These are phyloP conservation scores for Rosa lucieae DNA, from an alignment of 306 rosid genomes.

Conservation along the genomic window DNA sequence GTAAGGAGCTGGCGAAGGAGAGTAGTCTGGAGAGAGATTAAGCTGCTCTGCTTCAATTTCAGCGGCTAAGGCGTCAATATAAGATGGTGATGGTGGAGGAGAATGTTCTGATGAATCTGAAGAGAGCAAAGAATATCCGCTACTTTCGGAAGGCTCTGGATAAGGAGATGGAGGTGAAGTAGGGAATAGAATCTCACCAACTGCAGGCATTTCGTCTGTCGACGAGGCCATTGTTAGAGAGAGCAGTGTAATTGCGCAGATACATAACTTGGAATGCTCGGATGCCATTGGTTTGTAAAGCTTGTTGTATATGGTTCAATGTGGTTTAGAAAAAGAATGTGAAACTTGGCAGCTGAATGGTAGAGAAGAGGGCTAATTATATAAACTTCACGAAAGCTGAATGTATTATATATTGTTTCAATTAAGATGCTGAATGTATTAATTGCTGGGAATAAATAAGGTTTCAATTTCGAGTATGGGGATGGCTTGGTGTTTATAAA, in stretches of 20 bases:
- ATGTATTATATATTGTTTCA: neutral
- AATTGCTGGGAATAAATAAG: neutral
- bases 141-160: neutral
- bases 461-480: neutral
- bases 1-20: conserved; percentile 12
- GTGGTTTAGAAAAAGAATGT: neutral
- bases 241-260: conserved; percentile 1
- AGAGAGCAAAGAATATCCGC: neutral
- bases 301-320: neutral
- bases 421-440: neutral
- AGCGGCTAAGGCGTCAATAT: conserved; percentile 5
- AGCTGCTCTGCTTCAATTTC: neutral
- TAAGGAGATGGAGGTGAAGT: neutral
- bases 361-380: neutral
- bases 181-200: neutral
- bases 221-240: neutral
- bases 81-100: conserved; percentile 25
- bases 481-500: neutral
- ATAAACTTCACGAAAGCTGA: neutral
- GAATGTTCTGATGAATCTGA: neutral
- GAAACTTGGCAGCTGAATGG: neutral
- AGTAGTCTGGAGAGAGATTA: conserved; percentile 1
- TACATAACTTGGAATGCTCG: neutral
- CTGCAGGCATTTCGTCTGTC: conserved; percentile 1
- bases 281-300: conserved; percentile 2